phyloP scores from a whole-genome alignment of 148 eudicot genomes.

The Nepenthes mirabilis region DNA sequence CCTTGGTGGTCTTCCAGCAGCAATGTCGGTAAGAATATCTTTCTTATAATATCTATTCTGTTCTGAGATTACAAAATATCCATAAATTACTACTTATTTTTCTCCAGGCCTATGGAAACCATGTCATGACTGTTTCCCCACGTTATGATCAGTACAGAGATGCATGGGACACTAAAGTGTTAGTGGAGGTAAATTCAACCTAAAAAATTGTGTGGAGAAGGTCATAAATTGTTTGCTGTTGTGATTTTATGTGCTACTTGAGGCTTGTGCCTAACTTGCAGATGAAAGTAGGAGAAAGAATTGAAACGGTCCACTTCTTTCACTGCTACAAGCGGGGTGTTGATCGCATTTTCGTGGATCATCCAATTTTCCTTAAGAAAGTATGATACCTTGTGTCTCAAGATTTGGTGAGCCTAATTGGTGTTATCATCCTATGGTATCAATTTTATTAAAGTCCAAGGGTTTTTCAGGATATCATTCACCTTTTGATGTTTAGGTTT shows the following conservation, averaged over 20 bases:
- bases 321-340: conserved; percentile 78
- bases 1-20: conserved; percentile 85
- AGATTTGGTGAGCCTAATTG: neutral
- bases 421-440: too few species aligned
- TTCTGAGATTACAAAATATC: neutral
- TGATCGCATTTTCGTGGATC: conserved; percentile 78
- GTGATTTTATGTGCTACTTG: neutral
- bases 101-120: conserved; percentile 61
- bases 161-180: conserved; percentile 76
- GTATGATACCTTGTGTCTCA: conserved; percentile 10
- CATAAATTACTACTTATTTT: neutral
- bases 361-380: conserved; percentile 67
- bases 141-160: conserved; percentile 87
- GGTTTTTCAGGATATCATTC: too few species aligned
- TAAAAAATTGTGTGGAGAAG: too few species aligned
- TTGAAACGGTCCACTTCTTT: conserved; percentile 55
- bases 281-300: conserved; percentile 51
- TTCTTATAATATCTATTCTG: neutral
- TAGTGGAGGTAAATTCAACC: conserved; percentile 31
- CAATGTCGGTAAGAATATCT: conserved; percentile 47
- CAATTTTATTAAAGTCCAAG: too few species aligned
- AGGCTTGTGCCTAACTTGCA: conserved; percentile 10
- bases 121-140: conserved; percentile 82
- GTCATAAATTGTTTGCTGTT: neutral
- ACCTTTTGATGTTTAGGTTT: conserved; percentile 29